Evolutionary conservation across 179 eudicot genomes (phyloP), one percentile per base, ranked within the genome.

Genomic region (Patellifolia procumbens): DNA sequence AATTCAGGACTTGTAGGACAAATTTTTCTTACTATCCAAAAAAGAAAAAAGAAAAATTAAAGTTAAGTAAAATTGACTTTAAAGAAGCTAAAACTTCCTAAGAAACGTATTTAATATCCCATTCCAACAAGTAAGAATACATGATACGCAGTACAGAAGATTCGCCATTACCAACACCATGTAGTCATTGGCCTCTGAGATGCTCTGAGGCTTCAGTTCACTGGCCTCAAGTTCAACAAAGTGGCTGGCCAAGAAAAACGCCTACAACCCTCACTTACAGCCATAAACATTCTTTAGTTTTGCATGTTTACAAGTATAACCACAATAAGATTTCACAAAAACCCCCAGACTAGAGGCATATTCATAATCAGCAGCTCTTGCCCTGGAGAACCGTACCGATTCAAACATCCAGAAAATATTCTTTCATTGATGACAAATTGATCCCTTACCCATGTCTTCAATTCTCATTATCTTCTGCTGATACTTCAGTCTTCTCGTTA

Each of bases 251-350:
- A 62, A 42, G 39, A 28, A 35, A 35, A 72, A 42, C 49, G 17
- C 58, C 77, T 22, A 76, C 73, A 61, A 49, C 59, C 73, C 72
- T 73, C 72, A 45, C 39, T 60, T 73, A 42, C 49, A 42, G 73
- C 43, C 59, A 53, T 24, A 61, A 53, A 53, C 73, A 77, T 62
- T 52, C 63, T 26, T 17, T 68, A 74, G n/a, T 80, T 62, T 52
- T 62, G 55, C 26, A 74, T 22, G 68, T 61, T 66, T 68, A 77
- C 78, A 72, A 56, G 46, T 45, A 75, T n/a, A 48, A 49, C 81
- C 75, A 81, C 72, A 65, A 42, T 42, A 51, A 34, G 64, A 42
- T 81, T 68, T 64, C 64, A 74, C 75, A 80, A 74, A 35, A 60
- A 49, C 58, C 73, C 73, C 70, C 73, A 49, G 22, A 24, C 52